Evolutionary conservation across 2,329 filamentous ascomycete genomes (phyloP), one percentile per base, ranked within the genome.

Genomic region (Calonectria pseudoturangicola): DNA sequence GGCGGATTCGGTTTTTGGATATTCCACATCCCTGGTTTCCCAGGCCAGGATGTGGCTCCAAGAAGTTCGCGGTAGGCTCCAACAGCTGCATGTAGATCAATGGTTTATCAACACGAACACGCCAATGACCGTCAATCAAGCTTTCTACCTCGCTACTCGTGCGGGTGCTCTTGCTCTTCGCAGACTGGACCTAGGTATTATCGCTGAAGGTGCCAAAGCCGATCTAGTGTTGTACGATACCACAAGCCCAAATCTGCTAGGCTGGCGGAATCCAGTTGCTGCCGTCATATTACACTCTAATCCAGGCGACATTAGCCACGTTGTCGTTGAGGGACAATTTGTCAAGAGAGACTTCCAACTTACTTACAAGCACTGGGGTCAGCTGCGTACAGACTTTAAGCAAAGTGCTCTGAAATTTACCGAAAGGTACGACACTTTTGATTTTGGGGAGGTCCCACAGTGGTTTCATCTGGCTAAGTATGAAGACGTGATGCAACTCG

Each of bases 31-130:
- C 64, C 84, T 89, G 41, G 75, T 89, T 28, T 86, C 85, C 0
- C 89, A 91, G 75, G 88, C 89, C 1, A 85, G 89, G 1, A 76
- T 91, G 12, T 91, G 88, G 89, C 66, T 91, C 2, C 89, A 90
- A 77, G 80, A 78, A 8, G 82, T 82, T 0, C 84, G 89, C 4
- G 81, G 82, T 25, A 75, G 76, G 9, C 78, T 86, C 16, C 88
- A 84, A 77, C 73, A 79, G 47, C 76, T 84, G 15, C 81, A 86
- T 0, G 75, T 89, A 12, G 73, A 82, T 0, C 74, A 77, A 0
- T 87, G 86, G 83, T 70, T 84, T 18, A 76, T 91, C 2, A 87
- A 21, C 0, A 73, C 72, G 2, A 85, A 81, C 27, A 90, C 85
- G 70, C 88, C 89, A 12, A 89, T 91, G 87, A 86, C 84, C 12